These are phyloP conservation scores for Trebouxia gelatinosa DNA, from an alignment of 163 green algal genomes.

Conservation along the genomic window DNA sequence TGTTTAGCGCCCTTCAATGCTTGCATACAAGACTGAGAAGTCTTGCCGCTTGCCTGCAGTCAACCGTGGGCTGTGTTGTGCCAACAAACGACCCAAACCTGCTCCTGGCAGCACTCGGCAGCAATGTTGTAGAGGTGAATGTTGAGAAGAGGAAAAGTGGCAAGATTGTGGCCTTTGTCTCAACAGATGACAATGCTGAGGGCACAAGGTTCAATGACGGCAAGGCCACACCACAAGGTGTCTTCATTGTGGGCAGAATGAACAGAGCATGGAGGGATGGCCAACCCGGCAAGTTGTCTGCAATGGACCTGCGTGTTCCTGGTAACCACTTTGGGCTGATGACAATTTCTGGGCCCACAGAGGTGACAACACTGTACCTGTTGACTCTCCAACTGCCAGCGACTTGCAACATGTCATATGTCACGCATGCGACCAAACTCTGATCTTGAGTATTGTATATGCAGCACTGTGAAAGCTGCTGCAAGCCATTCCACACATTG, in stretches of 20 bases:
- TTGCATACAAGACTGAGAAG: too few relatives aligned
- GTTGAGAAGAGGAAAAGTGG: constrained; percentile 7
- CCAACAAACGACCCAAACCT: constrained; percentile 19
- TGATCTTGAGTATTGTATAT: too few relatives aligned
- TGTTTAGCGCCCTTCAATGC: too few relatives aligned
- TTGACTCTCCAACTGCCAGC: too few relatives aligned
- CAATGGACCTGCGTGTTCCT: constrained; percentile 32
- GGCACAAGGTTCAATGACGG: constrained; percentile 56
- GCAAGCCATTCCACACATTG: too few relatives aligned
- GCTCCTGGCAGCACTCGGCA: constrained; percentile 23
- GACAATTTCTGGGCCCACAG: neutral
- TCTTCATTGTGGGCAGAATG: constrained; percentile 54
- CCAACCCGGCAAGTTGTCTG: constrained; percentile 47
- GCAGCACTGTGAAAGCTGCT: too few relatives aligned
- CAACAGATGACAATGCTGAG: constrained; percentile 31
- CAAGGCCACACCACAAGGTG: constrained; percentile 49
- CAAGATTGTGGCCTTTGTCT: constrained; percentile 26
- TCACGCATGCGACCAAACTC: too few relatives aligned
- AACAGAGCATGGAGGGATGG: constrained; percentile 51
- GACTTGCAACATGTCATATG: too few relatives aligned
- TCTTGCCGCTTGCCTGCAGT: constrained; percentile 29
- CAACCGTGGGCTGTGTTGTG: constrained; percentile 24
- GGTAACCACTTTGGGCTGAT: constrained; percentile 34
- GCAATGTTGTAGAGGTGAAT: constrained; percentile 28
- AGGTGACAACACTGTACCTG: too few relatives aligned